These are phyloP conservation scores for Aspergillus arachidicola DNA, from an alignment of 2,329 filamentous ascomycete species.

Conservation along the genomic window DNA sequence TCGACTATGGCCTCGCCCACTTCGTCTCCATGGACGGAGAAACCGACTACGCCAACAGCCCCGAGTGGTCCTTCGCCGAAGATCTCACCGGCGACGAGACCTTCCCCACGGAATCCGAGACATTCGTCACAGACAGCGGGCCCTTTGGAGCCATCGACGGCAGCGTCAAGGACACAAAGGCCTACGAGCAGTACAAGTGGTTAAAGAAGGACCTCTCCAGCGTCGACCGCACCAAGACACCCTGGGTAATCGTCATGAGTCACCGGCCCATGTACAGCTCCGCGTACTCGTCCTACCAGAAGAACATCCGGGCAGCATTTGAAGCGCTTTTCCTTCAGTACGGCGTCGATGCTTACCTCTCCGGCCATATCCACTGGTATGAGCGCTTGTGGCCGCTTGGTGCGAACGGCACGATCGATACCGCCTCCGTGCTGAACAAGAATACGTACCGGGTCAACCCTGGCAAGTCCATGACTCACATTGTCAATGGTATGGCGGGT, in stretches of 20 bases:
- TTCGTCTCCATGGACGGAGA: slow-evolving; percentile 53
- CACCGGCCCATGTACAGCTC: slow-evolving; percentile 55
- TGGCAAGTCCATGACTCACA: slow-evolving; percentile 52
- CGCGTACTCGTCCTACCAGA: slow-evolving; percentile 48
- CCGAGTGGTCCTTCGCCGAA: slow-evolving; percentile 48
- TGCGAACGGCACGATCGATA: slow-evolving; percentile 46
- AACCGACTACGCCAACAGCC: slow-evolving; percentile 54
- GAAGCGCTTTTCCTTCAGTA: slow-evolving; percentile 49
- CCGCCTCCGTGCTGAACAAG: slow-evolving; percentile 47
- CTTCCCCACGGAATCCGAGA: slow-evolving; percentile 45
- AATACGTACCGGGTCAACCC: slow-evolving; percentile 53
- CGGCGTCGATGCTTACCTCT: slow-evolving; percentile 52
- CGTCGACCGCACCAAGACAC: slow-evolving; percentile 51
- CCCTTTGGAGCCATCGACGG: slow-evolving; percentile 52
- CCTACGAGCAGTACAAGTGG: slow-evolving; percentile 54
- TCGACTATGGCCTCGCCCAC: slow-evolving; percentile 58
- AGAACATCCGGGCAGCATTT: slow-evolving; percentile 49
- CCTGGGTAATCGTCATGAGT: slow-evolving; percentile 54
- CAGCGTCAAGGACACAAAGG: slow-evolving; percentile 43
- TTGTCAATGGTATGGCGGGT: slow-evolving; percentile 58
- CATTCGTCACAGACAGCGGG: slow-evolving; percentile 52
- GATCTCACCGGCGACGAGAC: slow-evolving; percentile 48
- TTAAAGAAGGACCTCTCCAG: slow-evolving; percentile 48
- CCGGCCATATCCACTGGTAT: slow-evolving; percentile 53
- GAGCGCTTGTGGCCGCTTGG: slow-evolving; percentile 47